Conservation (phyloP, 2,329 filamentous ascomycete genomes). For the Cladosporium phlei region DNA sequence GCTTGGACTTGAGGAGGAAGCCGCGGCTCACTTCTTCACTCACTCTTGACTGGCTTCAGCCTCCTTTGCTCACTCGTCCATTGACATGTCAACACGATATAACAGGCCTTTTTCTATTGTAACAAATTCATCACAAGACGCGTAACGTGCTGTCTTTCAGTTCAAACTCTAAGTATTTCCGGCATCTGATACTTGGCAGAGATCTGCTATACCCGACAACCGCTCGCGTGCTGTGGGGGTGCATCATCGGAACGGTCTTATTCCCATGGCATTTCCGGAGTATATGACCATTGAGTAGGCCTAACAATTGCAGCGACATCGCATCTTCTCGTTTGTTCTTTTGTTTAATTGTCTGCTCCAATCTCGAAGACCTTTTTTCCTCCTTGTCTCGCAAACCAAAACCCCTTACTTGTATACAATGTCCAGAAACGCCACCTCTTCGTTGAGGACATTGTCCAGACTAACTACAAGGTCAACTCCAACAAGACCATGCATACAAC, state of each 20-base stretch:
- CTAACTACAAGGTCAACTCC: background rate
- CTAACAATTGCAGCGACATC: background rate
- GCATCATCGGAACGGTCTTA: constrained; percentile 3
- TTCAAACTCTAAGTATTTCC: background rate
- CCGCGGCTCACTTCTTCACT: background rate
- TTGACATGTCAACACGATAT: background rate
- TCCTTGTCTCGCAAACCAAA: too few relatives aligned
- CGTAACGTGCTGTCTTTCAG: too few relatives aligned
- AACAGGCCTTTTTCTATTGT: too few relatives aligned
- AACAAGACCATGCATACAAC: background rate
- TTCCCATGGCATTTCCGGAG: constrained; percentile 9
- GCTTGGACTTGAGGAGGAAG: constrained; percentile 1
- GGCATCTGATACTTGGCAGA: background rate
- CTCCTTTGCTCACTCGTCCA: too few relatives aligned
- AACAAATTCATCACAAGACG: too few relatives aligned
- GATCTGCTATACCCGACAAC: constrained; percentile 10
- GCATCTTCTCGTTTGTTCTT: background rate
- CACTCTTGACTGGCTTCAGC: background rate
- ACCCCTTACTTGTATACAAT: background rate
- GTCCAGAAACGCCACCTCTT: background rate
- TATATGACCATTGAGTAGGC: constrained; percentile 3
- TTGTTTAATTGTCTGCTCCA: background rate
- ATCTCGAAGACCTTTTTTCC: background rate
- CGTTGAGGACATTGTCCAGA: background rate
- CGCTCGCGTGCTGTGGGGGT: constrained; percentile 13